Evolutionary conservation across 192 early-diverging fungal genomes (phyloP), one percentile per base, ranked within the genome.

Genomic region (Oehlia diaphana): DNA sequence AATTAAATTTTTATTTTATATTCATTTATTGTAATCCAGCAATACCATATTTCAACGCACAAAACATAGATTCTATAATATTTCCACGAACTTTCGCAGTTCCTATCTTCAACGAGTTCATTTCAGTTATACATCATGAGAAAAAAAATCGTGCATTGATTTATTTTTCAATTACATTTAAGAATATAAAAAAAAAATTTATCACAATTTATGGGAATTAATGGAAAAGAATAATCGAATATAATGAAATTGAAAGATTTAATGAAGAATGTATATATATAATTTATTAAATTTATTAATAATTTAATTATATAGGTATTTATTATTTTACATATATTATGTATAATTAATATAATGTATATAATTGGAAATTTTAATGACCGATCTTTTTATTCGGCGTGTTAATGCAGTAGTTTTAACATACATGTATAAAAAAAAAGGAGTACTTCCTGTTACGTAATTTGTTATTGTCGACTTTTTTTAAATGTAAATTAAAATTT

Each of bases 41-140:
- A 23, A 44, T 70, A 42, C 3, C 16, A 23, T 70, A 70, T 44
- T 70, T 70, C 37, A 70, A 70, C 13, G 31, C 68, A 14, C 14
- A 42, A 70, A 19, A 70, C 5, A 70, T 70, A 19, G 44, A 37
- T 21, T 33, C 68, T 19, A 35, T 70, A 70, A 70, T 70, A 42
- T 70, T 39, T 7, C 68, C 31, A 21, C 39, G 35, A 39, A 26
- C 26, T 21, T 70, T 21, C 19, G 23, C 31, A 19, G 7, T 70
- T 39, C 7, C 35, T 70, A 19, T 19, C 31, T 39, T 39, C 39
- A 39, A 21, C 35, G 8, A 14, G 16, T 42, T 21, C 31, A 70
- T 70, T 70, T 42, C 31, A 13, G 19, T 7, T 8, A 37, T 70
- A 14, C 31, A 23, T 9, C 14, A 37, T 44, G 68, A 70, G 19